Conservation (phyloP, 2,329 filamentous ascomycete species). For the Myriosclerotinia scirpicola region DNA sequence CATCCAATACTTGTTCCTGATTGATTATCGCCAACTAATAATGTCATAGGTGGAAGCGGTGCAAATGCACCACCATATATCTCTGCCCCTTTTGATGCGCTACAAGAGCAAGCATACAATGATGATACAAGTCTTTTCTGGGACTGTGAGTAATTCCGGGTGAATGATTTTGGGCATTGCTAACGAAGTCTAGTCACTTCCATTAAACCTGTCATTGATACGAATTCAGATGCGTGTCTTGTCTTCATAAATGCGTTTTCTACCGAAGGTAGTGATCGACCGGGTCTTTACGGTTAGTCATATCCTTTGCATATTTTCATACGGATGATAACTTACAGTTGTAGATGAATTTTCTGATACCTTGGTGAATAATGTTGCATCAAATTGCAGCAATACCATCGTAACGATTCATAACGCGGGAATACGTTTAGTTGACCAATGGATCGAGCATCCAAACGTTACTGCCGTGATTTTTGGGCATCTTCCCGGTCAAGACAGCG, state of each 20-base stretch:
- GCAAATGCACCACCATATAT: conserved; percentile 50
- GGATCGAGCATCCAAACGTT: conserved; percentile 58
- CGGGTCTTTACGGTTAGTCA: conserved; percentile 45
- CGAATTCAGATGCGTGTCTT: conserved; percentile 51
- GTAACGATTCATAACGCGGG: conserved; percentile 66
- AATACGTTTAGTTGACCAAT: conserved; percentile 58
- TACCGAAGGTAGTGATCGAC: neutral
- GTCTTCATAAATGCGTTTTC: conserved; percentile 49
- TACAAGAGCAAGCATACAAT: neutral
- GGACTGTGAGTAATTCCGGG: conserved; percentile 50
- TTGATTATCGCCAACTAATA: conserved; percentile 42
- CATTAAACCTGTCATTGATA: conserved; percentile 48
- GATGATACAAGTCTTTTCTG: conserved; percentile 52
- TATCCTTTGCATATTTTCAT: too few relatives aligned
- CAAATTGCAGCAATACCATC: conserved; percentile 59
- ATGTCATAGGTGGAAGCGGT: conserved; percentile 42
- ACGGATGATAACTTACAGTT: neutral
- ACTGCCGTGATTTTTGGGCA: conserved; percentile 61
- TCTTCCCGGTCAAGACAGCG: conserved; percentile 61
- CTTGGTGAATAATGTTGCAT: conserved; percentile 54
- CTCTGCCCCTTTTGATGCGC: conserved; percentile 52
- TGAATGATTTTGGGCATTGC: conserved; percentile 26
- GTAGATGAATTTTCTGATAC: conserved; percentile 57
- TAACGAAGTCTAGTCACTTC: neutral
- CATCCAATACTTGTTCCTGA: neutral